Base-by-base conservation (phyloP, 306 rosid genomes). In the Prosopis cineraria region DNA sequence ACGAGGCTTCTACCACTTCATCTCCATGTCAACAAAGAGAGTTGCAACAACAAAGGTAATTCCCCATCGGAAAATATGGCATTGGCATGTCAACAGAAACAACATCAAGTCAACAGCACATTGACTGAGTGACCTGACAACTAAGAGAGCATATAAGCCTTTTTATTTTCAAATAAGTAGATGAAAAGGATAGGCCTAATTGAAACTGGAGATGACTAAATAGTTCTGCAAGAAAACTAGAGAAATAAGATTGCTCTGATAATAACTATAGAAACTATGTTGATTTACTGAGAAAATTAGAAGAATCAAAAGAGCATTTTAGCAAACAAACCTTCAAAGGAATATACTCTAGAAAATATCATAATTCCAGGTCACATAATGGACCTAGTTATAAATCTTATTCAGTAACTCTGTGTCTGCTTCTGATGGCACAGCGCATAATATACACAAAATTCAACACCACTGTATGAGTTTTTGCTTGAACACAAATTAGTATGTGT, bases 341-440 rank as follows among this genome's bases (percentile, higher is more conserved):
- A n/a, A n/a, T n/a, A n/a, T n/a, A n/a, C n/a, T n/a, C n/a, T n/a
- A n/a, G n/a, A n/a, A n/a, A n/a, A n/a, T 37, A 29, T 44, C 17
- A 48, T 55, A 72, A 53, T 56, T 45, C 41, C 14, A 27, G 22
- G 58, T 44, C 40, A 72, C 41, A 72, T 27, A 66, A 72, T 72
- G 59, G 62, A 53, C 62, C 62, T 53, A 30, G 30, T 53, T 22
- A 20, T 22, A 20, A 53, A 53, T n/a, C 25, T 53, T 53, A 53
- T 22, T 6, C 7, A 47, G 53, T 17, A 47, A 47, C 2, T 73
- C 13, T 4, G 36, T 20, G 47, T 48, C 48, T 30, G 29, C 19
- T 9, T 10, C 44, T 40, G 44, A 36, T 17, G 25, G 52, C 60
- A 74, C 27, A 58, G 34, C 62, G 59, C 36, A 24, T n/a, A 34